Conservation (phyloP, 129 eudicot species). For the Flaveria linearis region DNA sequence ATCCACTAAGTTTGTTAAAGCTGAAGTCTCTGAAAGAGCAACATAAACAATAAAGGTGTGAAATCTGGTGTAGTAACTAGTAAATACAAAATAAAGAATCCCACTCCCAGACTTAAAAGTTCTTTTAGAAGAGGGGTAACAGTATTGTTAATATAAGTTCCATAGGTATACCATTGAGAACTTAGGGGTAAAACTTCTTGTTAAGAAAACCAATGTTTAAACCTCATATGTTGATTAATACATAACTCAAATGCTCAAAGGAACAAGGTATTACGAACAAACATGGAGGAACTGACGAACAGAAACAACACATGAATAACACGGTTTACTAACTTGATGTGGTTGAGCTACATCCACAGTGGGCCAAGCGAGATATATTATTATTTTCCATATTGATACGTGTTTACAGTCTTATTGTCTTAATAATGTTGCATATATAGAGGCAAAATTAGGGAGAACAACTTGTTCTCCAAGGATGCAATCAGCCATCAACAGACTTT, state of each 20-base stretch:
- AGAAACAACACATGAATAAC: background rate
- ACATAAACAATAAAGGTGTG: slow-evolving; percentile 14
- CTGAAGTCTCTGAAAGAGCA: slow-evolving; percentile 51
- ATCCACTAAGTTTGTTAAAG: slow-evolving; percentile 47
- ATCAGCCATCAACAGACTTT: no score
- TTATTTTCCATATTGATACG: no score
- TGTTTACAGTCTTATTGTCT: no score
- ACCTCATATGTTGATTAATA: background rate
- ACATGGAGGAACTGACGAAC: background rate
- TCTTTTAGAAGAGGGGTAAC: background rate
- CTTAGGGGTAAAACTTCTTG: background rate
- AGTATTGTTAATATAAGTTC: background rate
- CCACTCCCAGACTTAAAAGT: background rate
- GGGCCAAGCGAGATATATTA: background rate
- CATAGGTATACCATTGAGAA: background rate
- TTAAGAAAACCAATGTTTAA: background rate
- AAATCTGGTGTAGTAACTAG: background rate
- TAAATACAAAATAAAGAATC: background rate
- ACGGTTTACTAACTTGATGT: background rate
- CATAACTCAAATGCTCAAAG: background rate
- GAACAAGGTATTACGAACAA: background rate
- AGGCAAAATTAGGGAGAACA: no score
- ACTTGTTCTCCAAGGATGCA: no score
- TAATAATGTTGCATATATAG: no score
- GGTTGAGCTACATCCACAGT: background rate